These are phyloP conservation scores for Vickermania spadyakhi DNA, from an alignment of 208 protist species.

Conservation along the genomic window DNA sequence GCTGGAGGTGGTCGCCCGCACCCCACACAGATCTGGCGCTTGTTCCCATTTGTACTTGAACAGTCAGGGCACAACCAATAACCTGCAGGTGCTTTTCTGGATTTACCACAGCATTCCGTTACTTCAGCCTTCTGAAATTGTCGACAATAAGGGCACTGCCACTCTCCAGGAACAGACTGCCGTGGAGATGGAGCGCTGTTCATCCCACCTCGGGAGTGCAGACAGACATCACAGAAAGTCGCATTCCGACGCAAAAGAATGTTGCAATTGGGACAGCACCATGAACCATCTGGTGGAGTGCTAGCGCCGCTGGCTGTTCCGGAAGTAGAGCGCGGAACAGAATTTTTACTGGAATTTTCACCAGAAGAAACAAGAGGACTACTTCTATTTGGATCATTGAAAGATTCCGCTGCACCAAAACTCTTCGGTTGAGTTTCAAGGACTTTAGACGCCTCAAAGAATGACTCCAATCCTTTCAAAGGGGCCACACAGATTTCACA, in stretches of 20 bases:
- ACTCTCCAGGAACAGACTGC: slow-evolving; percentile 22
- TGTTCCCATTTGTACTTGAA: slow-evolving; percentile 55
- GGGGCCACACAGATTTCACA: slow-evolving; percentile 33
- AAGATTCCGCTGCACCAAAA: too few species aligned
- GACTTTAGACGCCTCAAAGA: too few species aligned
- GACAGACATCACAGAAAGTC: slow-evolving; percentile 81
- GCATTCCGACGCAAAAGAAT: slow-evolving; percentile 70
- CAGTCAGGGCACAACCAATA: slow-evolving; percentile 74
- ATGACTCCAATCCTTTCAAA: slow-evolving; percentile 9
- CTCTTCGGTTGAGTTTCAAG: too few species aligned
- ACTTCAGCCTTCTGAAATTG: slow-evolving; percentile 16
- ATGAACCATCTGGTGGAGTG: slow-evolving; percentile 21
- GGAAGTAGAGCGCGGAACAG: too few species aligned
- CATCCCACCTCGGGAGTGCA: slow-evolving; percentile 22
- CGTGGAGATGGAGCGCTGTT: background rate
- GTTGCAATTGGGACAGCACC: slow-evolving; percentile 72
- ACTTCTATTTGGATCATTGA: too few species aligned
- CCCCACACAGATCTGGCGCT: slow-evolving; percentile 45
- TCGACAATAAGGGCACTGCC: slow-evolving; percentile 79
- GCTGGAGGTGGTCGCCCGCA: slow-evolving; percentile 27
- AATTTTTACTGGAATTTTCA: too few species aligned
- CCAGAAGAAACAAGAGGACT: too few species aligned
- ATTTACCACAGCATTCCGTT: slow-evolving; percentile 39
- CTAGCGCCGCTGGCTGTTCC: background rate
- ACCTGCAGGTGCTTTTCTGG: slow-evolving; percentile 41